Evolutionary conservation across 768 basidiomycete species (phyloP).

Genomic region (Boletus bicolor): DNA sequence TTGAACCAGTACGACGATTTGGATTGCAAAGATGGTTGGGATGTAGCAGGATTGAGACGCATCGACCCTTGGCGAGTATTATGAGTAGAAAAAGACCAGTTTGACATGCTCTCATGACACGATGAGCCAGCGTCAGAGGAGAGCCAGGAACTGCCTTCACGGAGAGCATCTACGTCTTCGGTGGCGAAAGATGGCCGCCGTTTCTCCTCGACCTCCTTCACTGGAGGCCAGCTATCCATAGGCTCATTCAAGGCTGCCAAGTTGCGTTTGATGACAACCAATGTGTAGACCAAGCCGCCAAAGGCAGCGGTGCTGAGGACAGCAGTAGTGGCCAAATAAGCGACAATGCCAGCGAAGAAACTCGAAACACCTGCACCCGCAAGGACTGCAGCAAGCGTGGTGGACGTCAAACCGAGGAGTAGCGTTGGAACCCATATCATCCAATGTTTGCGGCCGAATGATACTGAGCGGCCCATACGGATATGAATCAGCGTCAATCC

Average conservation of each 20-base stretch:
- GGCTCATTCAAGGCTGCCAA: conserved; percentile 52
- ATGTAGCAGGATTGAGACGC: conserved; percentile 18
- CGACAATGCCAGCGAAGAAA: conserved; percentile 58
- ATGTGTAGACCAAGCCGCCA: conserved; percentile 57
- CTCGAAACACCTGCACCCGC: conserved; percentile 50
- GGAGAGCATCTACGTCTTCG: conserved; percentile 69
- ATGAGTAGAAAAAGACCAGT: conserved; percentile 73
- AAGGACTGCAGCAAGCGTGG: conserved; percentile 55
- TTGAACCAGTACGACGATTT: conserved; percentile 68
- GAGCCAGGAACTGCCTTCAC: conserved; percentile 79
- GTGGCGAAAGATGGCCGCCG: conserved; percentile 63
- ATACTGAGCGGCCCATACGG: conserved; percentile 64
- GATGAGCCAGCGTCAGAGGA: conserved; percentile 59
- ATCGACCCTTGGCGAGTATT: conserved; percentile 38
- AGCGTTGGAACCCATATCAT: conserved; percentile 68
- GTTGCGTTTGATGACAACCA: conserved; percentile 64
- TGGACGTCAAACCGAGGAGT: conserved; percentile 53
- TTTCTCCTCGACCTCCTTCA: conserved; percentile 48
- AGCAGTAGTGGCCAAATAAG: conserved; percentile 54
- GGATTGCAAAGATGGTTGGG: conserved; percentile 32
- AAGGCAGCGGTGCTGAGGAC: conserved; percentile 52
- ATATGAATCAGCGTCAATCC: conserved; percentile 65
- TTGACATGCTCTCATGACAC: conserved; percentile 55
- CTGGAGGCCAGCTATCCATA: conserved; percentile 59
- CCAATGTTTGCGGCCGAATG: conserved; percentile 70